phyloP scores from a whole-genome alignment of 148 eudicot species.

The Chenopodium formosanum region DNA sequence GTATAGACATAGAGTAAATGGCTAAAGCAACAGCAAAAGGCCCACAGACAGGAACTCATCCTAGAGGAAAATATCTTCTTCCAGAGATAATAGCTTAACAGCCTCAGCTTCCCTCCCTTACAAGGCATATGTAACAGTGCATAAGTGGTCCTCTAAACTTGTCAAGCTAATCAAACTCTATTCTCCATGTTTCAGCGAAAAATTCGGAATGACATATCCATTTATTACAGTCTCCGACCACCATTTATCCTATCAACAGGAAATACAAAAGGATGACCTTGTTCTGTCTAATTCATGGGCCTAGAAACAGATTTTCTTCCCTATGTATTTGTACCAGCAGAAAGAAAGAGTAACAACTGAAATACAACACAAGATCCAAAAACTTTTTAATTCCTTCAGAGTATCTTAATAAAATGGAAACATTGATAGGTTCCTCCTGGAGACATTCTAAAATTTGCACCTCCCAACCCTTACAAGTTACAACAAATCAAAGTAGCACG shows the following conservation, averaged over 20 bases:
- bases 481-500: neutral
- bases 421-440: neutral
- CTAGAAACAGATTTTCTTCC: neutral
- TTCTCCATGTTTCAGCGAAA: slow-evolving; percentile 13
- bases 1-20: neutral
- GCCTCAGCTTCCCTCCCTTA: slow-evolving; percentile 12
- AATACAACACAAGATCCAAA: neutral
- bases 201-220: slow-evolving; percentile 14
- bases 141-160: slow-evolving; percentile 22
- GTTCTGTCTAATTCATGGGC: neutral
- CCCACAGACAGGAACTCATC: slow-evolving; percentile 5
- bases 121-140: slow-evolving; percentile 4
- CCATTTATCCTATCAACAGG: neutral
- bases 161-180: slow-evolving; percentile 6
- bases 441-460: neutral
- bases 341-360: neutral
- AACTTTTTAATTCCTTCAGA: neutral
- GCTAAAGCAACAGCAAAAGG: slow-evolving; percentile 12
- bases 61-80: slow-evolving; percentile 6
- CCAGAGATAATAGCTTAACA: neutral
- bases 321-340: neutral
- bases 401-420: neutral
- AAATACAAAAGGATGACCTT: slow-evolving; percentile 8
- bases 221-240: slow-evolving; percentile 9
- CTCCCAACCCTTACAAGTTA: neutral